Evolutionary conservation across 2,329 filamentous ascomycete genomes (phyloP).

Genomic region (Myriosclerotinia scirpicola): DNA sequence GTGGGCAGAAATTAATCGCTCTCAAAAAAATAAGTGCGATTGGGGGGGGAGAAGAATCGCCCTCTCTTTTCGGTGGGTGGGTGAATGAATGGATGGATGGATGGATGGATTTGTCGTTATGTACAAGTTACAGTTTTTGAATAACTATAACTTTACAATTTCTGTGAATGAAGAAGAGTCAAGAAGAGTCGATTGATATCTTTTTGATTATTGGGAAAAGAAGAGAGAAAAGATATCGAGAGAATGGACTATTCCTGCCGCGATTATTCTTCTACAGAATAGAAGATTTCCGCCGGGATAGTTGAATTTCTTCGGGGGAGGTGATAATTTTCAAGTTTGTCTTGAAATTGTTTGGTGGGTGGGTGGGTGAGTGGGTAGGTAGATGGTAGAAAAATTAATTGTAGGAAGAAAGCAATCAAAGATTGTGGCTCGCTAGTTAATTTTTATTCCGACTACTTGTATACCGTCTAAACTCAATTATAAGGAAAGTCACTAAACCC

Average conservation of each 20-base stretch:
- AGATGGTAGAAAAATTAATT: conserved; percentile 11
- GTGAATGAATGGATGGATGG: not conserved
- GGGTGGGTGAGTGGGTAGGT: too few relatives aligned
- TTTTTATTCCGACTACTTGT: not conserved
- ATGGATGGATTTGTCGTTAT: conserved; percentile 9
- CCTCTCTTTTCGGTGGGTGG: conserved; percentile 26
- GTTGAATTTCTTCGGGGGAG: not conserved
- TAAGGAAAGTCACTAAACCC: not conserved
- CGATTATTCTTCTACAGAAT: conserved; percentile 38
- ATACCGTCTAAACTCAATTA: too few relatives aligned
- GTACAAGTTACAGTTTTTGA: conserved; percentile 1
- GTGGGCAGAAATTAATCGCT: conserved; percentile 41
- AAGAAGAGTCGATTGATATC: conserved; percentile 17
- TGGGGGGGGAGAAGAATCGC: conserved; percentile 19
- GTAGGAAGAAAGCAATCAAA: conserved; percentile 11
- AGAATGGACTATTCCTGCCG: conserved; percentile 32
- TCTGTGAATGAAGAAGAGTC: not conserved
- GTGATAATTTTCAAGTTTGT: conserved; percentile 15
- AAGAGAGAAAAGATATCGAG: conserved; percentile 27
- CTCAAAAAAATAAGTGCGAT: conserved; percentile 30
- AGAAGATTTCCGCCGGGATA: conserved; percentile 35
- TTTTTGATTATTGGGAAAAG: not conserved
- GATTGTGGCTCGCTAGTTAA: conserved; percentile 20
- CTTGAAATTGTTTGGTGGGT: conserved; percentile 17
- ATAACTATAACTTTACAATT: too few relatives aligned